phyloP scores from a whole-genome alignment of 73 alveolate species.

The Paramecium biaurelia region DNA sequence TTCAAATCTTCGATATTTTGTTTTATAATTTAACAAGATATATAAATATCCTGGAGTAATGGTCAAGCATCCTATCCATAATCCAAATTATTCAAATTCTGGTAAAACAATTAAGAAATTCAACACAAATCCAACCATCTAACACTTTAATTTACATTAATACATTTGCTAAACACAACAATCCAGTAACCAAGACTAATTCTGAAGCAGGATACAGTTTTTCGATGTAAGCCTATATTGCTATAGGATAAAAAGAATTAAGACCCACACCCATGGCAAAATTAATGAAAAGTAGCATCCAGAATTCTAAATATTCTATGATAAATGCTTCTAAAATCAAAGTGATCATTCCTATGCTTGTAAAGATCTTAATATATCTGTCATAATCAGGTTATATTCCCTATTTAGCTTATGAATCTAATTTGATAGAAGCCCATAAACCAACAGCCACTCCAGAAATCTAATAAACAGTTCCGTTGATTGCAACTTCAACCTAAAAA shows the following conservation, averaged over 20 bases:
- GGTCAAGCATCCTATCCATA: not conserved
- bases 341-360: not conserved
- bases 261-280: constrained; percentile 28
- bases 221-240: not conserved
- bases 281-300: not conserved
- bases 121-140: not conserved
- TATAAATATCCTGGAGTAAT: not conserved
- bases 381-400: constrained; percentile 3
- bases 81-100: not conserved
- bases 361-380: not conserved
- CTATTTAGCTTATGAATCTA: not conserved
- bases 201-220: not conserved
- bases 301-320: not conserved
- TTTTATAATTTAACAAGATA: not conserved
- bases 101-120: not conserved
- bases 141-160: not conserved
- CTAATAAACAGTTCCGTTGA: not conserved
- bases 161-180: not conserved
- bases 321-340: not conserved
- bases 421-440: not conserved
- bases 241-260: not conserved
- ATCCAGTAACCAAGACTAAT: not conserved
- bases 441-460: not conserved
- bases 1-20: not conserved
- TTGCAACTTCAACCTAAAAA: not conserved